Conservation (phyloP, 2,329 filamentous ascomycete species). For the Neocatenulostroma microsporum region DNA sequence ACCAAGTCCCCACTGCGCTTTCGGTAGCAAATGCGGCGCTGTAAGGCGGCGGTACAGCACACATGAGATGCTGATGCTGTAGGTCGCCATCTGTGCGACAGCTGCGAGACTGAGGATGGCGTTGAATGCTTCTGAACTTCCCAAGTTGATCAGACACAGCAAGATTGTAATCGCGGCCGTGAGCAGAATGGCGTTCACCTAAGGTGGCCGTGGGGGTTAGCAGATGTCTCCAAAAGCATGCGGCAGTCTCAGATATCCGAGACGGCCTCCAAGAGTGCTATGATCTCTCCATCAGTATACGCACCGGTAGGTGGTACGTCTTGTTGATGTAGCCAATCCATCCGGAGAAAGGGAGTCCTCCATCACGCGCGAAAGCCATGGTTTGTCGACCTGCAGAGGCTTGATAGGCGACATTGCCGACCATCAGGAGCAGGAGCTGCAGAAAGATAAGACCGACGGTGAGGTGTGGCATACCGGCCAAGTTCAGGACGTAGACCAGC, state of each 20-base stretch:
- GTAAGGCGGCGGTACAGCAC: conserved; percentile 33
- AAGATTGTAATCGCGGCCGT: conserved; percentile 19
- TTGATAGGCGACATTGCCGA: conserved; percentile 2
- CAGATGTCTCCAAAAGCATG: no score
- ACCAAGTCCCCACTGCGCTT: conserved; percentile 34
- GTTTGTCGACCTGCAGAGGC: conserved; percentile 3
- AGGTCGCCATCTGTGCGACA: conserved; percentile 34
- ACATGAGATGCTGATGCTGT: conserved; percentile 35
- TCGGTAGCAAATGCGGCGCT: conserved; percentile 23
- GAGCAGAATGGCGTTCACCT: conserved; percentile 20
- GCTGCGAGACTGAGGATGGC: conserved; percentile 34
- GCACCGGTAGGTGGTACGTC: conserved; percentile 20
- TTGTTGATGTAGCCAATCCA: conserved; percentile 27
- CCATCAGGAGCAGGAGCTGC: conserved; percentile 1
- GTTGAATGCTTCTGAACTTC: conserved; percentile 24
- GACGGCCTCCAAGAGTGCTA: no score
- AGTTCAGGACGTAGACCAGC: conserved; percentile 6
- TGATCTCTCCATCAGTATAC: no score
- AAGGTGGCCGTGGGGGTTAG: no score
- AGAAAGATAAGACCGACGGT: conserved; percentile 4
- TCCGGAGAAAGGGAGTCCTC: conserved; percentile 25
- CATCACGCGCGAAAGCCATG: conserved; percentile 12
- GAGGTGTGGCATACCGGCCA: not conserved
- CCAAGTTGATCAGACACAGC: conserved; percentile 22
- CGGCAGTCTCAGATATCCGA: no score